A percentile compares a stretch with the other conserved stretches of the same genome.
Conservation (phyloP, 371 early-diverging fungal genomes). For the Rhizomucor miehei region DNA sequence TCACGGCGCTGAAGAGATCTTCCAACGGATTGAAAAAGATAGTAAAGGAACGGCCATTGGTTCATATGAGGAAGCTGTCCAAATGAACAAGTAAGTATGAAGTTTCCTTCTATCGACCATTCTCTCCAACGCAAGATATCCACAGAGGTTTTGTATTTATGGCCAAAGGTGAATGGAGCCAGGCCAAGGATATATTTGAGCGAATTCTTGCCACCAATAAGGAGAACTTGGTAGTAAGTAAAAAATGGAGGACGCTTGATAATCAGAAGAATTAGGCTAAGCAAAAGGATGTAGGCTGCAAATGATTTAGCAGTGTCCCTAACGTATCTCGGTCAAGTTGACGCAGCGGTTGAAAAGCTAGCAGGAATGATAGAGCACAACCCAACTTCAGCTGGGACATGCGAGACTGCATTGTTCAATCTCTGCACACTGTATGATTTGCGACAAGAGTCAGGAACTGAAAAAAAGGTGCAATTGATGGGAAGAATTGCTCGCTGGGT, state of each 20-base stretch:
- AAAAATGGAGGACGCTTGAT: background rate
- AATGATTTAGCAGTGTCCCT: constrained; percentile 60
- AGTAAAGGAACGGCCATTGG: constrained; percentile 15
- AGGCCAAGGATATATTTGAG: constrained; percentile 44
- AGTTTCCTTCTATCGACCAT: too few species aligned
- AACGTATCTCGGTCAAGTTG: constrained; percentile 54
- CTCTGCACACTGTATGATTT: constrained; percentile 62
- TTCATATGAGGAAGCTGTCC: constrained; percentile 34
- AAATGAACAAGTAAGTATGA: constrained; percentile 42
- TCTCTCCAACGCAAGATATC: background rate
- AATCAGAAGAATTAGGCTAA: background rate
- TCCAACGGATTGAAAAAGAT: constrained; percentile 30
- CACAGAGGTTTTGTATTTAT: constrained; percentile 44
- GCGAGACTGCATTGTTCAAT: constrained; percentile 56
- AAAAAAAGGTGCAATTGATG: constrained; percentile 49
- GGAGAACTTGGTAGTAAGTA: constrained; percentile 44
- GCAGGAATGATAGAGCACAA: constrained; percentile 26
- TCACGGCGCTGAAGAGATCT: constrained; percentile 37
- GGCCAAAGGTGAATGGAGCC: constrained; percentile 54
- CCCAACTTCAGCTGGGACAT: constrained; percentile 48
- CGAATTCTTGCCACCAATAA: constrained; percentile 42
- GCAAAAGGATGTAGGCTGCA: constrained; percentile 26
- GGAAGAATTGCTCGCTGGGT: constrained; percentile 57
- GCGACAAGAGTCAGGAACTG: constrained; percentile 46
- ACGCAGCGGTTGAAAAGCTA: constrained; percentile 31